Conservation (phyloP, 2,329 filamentous ascomycete species). For the Arthroderma uncinatum region DNA sequence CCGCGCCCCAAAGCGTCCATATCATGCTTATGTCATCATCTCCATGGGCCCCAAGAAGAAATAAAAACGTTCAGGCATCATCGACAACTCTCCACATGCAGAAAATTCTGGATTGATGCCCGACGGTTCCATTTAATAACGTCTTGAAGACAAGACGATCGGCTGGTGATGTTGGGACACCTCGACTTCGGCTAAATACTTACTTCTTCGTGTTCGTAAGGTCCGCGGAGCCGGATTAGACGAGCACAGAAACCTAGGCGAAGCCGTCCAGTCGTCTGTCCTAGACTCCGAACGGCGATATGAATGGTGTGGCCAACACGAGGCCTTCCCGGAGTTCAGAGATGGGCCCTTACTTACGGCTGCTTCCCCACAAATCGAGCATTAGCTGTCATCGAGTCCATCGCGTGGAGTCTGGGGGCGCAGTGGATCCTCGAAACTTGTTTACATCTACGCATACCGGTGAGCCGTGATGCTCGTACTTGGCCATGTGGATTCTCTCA, state of each 20-base stretch:
- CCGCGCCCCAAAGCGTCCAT: neutral
- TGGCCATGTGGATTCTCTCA: no score
- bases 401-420: conserved; percentile 2
- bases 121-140: neutral
- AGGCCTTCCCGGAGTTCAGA: neutral
- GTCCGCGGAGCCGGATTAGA: neutral
- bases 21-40: neutral
- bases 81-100: neutral
- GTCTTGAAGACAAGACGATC: neutral
- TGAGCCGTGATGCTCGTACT: no score
- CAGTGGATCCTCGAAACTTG: neutral
- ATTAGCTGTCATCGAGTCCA: neutral
- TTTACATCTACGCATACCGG: neutral
- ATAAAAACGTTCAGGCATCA: neutral
- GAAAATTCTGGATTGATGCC: neutral
- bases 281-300: neutral
- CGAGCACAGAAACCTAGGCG: neutral
- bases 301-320: neutral
- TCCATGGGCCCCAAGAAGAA: neutral
- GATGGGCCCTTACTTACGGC: neutral
- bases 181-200: neutral
- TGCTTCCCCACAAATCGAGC: neutral
- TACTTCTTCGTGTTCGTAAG: neutral
- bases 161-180: neutral
- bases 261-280: neutral